Evolutionary conservation across 139 green algal genomes (phyloP).

Genomic region (Chloropicon primus): DNA sequence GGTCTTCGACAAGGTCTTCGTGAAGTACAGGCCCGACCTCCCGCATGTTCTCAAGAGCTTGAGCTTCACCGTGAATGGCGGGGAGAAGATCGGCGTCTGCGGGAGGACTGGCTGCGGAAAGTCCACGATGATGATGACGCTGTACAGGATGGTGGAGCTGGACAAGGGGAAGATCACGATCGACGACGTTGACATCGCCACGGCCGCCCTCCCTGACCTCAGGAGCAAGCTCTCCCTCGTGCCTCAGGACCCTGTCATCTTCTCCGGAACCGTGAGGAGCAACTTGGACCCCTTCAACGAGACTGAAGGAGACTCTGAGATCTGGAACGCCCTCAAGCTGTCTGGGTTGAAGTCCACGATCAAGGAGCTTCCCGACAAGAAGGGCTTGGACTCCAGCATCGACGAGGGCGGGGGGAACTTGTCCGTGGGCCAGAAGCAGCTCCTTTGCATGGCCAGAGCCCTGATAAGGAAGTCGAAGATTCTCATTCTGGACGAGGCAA

Average conservation of each 20-base stretch:
- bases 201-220: constrained; percentile 56
- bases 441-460: constrained; percentile 78
- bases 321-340: constrained; percentile 5
- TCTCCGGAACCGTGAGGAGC: constrained; percentile 67
- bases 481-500: constrained; percentile 87
- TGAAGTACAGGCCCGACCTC: background rate
- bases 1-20: background rate
- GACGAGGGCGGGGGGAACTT: constrained; percentile 69
- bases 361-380: constrained; percentile 8
- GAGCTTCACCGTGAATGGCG: constrained; percentile 10
- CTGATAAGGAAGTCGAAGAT: constrained; percentile 56
- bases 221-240: constrained; percentile 48
- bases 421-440: constrained; percentile 67
- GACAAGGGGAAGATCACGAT: constrained; percentile 57
- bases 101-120: constrained; percentile 77
- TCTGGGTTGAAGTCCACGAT: constrained; percentile 19
- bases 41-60: constrained; percentile 27
- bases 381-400: constrained; percentile 57
- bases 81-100: constrained; percentile 56
- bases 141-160: constrained; percentile 75
- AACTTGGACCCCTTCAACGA: constrained; percentile 87
- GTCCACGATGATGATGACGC: constrained; percentile 54
- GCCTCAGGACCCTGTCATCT: constrained; percentile 86
- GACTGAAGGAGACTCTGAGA: constrained; percentile 24
- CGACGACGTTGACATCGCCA: constrained; percentile 53